Percentiles rank a stretch among this genome's conserved stretches.
Conservation (phyloP, 371 early-diverging fungal species). For the Mortierella polycephala region DNA sequence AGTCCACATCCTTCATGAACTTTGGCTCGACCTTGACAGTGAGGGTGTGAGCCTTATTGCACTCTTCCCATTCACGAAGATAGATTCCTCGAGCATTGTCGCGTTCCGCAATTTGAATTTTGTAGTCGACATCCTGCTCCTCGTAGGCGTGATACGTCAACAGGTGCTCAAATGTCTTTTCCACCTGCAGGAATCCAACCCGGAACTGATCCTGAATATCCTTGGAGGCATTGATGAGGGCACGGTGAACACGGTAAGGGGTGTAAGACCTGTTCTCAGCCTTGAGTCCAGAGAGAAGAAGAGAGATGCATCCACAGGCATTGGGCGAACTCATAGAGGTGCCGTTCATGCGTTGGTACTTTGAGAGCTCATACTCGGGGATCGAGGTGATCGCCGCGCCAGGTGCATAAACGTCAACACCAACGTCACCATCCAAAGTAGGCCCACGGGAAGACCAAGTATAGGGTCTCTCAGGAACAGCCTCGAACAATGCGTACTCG, state of each 20-base stretch:
- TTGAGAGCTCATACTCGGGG: slow-evolving; percentile 86
- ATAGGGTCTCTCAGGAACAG: slow-evolving; percentile 80
- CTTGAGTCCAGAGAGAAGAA: slow-evolving; percentile 86
- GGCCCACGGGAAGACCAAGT: slow-evolving; percentile 96
- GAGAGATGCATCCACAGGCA: slow-evolving; percentile 85
- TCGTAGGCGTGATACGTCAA: slow-evolving; percentile 64
- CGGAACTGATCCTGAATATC: slow-evolving; percentile 81
- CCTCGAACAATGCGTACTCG: slow-evolving; percentile 85
- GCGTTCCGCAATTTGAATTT: slow-evolving; percentile 57
- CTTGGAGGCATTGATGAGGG: slow-evolving; percentile 79
- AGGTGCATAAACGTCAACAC: slow-evolving; percentile 90
- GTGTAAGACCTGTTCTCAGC: slow-evolving; percentile 73
- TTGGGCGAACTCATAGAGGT: slow-evolving; percentile 94
- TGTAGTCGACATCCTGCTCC: slow-evolving; percentile 77
- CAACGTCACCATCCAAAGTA: slow-evolving; percentile 84
- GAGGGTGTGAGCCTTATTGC: slow-evolving; percentile 68
- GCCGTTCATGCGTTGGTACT: slow-evolving; percentile 89
- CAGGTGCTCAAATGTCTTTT: slow-evolving; percentile 86
- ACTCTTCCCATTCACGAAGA: slow-evolving; percentile 83
- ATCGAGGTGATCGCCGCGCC: slow-evolving; percentile 94
- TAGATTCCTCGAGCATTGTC: slow-evolving; percentile 84
- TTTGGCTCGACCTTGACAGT: slow-evolving; percentile 74
- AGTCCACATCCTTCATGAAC: slow-evolving; percentile 79
- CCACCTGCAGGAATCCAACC: slow-evolving; percentile 90
- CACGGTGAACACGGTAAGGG: slow-evolving; percentile 85